Evolutionary conservation across 2,329 filamentous ascomycete genomes (phyloP), one percentile per base, ranked within the genome.

Genomic region (Triangularia setosa): DNA sequence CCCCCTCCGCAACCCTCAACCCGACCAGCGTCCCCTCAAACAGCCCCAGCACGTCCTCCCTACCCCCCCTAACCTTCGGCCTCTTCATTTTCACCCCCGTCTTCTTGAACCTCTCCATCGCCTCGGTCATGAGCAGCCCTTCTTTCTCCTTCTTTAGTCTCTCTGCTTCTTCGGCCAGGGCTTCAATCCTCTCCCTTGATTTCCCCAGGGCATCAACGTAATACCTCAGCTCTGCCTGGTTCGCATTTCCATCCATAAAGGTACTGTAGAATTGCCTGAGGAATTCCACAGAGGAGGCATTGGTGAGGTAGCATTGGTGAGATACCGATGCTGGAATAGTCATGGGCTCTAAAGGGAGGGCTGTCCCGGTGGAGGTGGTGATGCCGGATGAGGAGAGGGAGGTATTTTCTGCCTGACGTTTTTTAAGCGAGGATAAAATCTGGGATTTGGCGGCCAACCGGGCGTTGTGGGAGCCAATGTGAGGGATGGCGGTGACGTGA

Each of bases 181-280:
- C 88, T 64, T 90, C 85, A 75, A 98, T 94, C 25, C 95, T 87
- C 65, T 90, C 86, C 63, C 88, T 81, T 0, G 92, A 94, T 65
- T 90, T 87, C 65, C 87, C 85, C 14, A 99, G 82, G 9, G 93
- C 94, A 74, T 96, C 91, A 7, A 90, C 88, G 56, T 97, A 83
- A 67, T 91, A 92, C 6, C 88, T 87, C 14, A 97, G 83, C 77
- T 99, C 94, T 52, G 4, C 5, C 18, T 83, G 83, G 0, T 92
- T 91, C 33, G 92, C 88, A 65, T 92, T 89, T 0, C 91, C 79
- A 73, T 97, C 92, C 25, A 96, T 83, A 73, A 96, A 99, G 0
- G 93, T 88, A 33, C 87, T 85, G 94, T 94, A 99, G 79, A 99
- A 99, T 75, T 98, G 96, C 71, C 94, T 91, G n/a, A 99, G 80